These are phyloP conservation scores for Lipomyces lipofer DNA, from an alignment of 805 yeast species.

Conservation along the genomic window DNA sequence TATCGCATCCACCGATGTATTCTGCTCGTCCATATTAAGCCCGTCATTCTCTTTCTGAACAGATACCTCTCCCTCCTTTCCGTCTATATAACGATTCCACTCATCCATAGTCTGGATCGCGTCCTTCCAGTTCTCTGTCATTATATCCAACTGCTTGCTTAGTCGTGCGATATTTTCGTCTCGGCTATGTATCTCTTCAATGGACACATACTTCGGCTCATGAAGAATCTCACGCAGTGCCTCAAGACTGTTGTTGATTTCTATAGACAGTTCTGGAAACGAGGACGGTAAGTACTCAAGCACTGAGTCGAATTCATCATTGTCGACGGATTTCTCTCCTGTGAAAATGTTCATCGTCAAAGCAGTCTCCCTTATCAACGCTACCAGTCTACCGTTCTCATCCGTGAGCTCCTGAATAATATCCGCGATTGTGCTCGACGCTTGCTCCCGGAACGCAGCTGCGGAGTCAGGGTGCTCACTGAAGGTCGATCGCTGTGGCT, in stretches of 20 bases:
- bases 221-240: conserved; percentile 25
- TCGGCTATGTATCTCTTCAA: conserved; percentile 21
- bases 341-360: conserved; percentile 25
- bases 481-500: conserved; percentile 4
- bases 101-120: conserved; percentile 37
- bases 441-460: conserved; percentile 9
- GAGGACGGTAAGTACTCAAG: conserved; percentile 23
- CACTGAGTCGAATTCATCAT: conserved; percentile 16
- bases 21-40: too few species aligned
- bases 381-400: conserved; percentile 23
- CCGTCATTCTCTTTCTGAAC: too few species aligned
- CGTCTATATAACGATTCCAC: conserved; percentile 34
- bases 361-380: conserved; percentile 27
- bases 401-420: conserved; percentile 23
- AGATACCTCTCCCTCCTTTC: neutral
- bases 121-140: conserved; percentile 35
- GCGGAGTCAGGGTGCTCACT: conserved; percentile 18
- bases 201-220: conserved; percentile 23
- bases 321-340: conserved; percentile 20
- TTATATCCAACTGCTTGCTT: conserved; percentile 30
- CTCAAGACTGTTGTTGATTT: conserved; percentile 26
- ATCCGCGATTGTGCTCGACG: conserved; percentile 19
- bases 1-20: too few species aligned
- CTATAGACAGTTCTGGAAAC: conserved; percentile 27
- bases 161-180: conserved; percentile 28